Conservation (phyloP, 108 stramenopile genomes). For the Skeletonema grethae region DNA sequence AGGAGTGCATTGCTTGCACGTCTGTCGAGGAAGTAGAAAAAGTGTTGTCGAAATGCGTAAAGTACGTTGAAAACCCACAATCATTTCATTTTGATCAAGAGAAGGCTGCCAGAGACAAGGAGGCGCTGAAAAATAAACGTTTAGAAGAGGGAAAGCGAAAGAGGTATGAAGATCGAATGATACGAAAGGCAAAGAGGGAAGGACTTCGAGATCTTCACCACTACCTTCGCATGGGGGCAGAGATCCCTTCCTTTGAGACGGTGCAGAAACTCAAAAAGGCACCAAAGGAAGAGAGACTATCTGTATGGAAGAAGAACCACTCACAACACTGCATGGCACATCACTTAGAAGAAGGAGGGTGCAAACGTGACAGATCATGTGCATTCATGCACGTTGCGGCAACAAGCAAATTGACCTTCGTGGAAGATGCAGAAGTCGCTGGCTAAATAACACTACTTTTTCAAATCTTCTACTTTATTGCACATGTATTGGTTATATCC, state of each 20-base stretch:
- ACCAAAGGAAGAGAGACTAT: slow-evolving; percentile 56
- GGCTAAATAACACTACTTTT: slow-evolving; percentile 23
- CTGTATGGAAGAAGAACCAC: slow-evolving; percentile 82
- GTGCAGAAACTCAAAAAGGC: slow-evolving; percentile 55
- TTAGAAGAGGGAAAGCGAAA: slow-evolving; percentile 88
- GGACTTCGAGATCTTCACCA: slow-evolving; percentile 69
- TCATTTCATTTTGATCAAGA: slow-evolving; percentile 79
- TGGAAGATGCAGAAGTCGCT: slow-evolving; percentile 60
- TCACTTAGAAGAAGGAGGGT: slow-evolving; percentile 68
- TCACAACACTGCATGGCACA: slow-evolving; percentile 87
- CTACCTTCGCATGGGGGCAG: slow-evolving; percentile 83
- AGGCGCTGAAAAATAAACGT: slow-evolving; percentile 66
- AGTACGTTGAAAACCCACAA: slow-evolving; percentile 61
- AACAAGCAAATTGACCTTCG: slow-evolving; percentile 49
- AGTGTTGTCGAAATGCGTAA: slow-evolving; percentile 55
- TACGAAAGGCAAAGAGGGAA: slow-evolving; percentile 94
- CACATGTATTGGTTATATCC: slow-evolving; percentile 55
- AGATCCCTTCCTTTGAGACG: slow-evolving; percentile 63
- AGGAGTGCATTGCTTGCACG: slow-evolving; percentile 74
- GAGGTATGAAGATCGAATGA: slow-evolving; percentile 88
- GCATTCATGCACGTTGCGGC: slow-evolving; percentile 88
- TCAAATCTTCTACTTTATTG: slow-evolving; percentile 36
- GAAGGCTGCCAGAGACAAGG: slow-evolving; percentile 68
- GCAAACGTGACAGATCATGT: slow-evolving; percentile 79
- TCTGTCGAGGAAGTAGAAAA: slow-evolving; percentile 60